Percentiles rank a stretch among this genome's conserved stretches.
Conservation (phyloP, 73 alveolate species). For the Tetrahymena elliotti region DNA sequence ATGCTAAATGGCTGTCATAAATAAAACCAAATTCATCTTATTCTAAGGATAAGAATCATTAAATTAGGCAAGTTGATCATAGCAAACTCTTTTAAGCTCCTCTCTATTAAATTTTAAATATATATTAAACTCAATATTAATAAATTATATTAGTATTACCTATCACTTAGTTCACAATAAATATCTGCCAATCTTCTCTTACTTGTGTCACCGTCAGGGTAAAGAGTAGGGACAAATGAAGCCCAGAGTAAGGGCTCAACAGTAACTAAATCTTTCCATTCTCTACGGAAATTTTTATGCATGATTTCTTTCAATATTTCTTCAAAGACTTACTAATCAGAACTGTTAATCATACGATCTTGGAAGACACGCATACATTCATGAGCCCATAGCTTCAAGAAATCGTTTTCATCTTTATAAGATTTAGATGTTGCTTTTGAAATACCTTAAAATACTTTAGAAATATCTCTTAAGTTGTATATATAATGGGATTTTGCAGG, state of each 20-base stretch:
- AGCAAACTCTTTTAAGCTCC: constrained; percentile 68
- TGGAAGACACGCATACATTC: constrained; percentile 98
- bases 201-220: constrained; percentile 67
- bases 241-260: constrained; percentile 87
- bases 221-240: constrained; percentile 79
- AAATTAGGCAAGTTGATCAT: constrained; percentile 54
- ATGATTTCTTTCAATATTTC: constrained; percentile 80
- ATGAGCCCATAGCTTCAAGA: constrained; percentile 97
- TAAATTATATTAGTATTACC: constrained; percentile 23
- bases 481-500: constrained; percentile 99
- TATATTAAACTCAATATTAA: neutral
- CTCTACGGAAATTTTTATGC: constrained; percentile 77
- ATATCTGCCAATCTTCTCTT: constrained; percentile 57
- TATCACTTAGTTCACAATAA: constrained; percentile 80
- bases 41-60: constrained; percentile 59
- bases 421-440: constrained; percentile 71
- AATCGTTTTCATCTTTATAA: constrained; percentile 71
- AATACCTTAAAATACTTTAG: constrained; percentile 97
- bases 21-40: constrained; percentile 96
- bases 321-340: constrained; percentile 73
- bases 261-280: constrained; percentile 75
- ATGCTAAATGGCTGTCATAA: constrained; percentile 98
- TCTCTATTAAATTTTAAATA: neutral
- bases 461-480: constrained; percentile 97
- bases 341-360: constrained; percentile 95